Evolutionary conservation across 148 eudicot genomes (phyloP).

Genomic region (Beta vulgaris): DNA sequence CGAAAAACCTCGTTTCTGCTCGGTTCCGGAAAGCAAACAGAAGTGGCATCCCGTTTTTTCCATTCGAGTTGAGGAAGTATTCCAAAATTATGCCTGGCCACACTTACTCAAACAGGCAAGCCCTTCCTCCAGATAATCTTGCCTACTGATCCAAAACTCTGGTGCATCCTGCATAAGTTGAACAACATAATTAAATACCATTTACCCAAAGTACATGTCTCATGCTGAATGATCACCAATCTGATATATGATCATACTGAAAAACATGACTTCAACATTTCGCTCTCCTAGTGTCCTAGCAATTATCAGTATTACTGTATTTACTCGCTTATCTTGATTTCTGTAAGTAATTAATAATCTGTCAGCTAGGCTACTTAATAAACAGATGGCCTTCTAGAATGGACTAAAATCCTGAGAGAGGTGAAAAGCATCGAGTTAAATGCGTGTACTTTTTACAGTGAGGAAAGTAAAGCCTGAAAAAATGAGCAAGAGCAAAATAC

Average conservation of each 20-base stretch:
- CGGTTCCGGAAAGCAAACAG: neutral
- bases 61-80: neutral
- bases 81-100: slow-evolving; percentile 56
- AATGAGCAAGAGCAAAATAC: neutral
- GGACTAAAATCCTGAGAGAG: neutral
- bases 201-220: neutral
- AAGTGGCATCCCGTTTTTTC: neutral
- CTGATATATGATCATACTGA: neutral
- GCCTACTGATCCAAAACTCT: slow-evolving; percentile 90
- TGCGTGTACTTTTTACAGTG: neutral
- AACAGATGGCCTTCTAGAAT: neutral
- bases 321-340: neutral
- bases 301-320: neutral
- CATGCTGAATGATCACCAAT: neutral
- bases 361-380: neutral
- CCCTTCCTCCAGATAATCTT: slow-evolving; percentile 98
- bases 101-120: slow-evolving; percentile 83
- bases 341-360: neutral
- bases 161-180: slow-evolving; percentile 81
- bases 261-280: neutral
- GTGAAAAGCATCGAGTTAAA: neutral
- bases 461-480: neutral
- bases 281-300: neutral
- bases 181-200: neutral
- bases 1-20: neutral